Evolutionary conservation across 1,139 yeast species (phyloP), one percentile per base, ranked within the genome.

Genomic region (Entelexis sorbosivorans): DNA sequence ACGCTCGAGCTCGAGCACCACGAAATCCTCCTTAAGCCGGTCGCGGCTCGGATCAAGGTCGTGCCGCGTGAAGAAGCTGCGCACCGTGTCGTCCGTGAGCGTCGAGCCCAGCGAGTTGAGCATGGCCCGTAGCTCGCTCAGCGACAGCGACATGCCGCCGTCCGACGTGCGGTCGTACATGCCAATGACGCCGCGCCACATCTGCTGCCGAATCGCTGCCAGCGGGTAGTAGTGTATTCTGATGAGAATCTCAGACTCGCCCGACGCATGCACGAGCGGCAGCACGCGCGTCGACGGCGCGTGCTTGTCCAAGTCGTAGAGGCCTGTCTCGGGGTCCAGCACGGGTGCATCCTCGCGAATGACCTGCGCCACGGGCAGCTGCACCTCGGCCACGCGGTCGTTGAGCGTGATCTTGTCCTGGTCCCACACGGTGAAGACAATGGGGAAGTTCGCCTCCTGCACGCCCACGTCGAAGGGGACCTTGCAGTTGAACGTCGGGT

Each of bases 361-460:
- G 20, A 58, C 33, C 17, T 40, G 38, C 17, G 32, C 31, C 10
- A 58, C 47, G 16, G 57, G 55, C 6, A 56, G 34, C 11, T 77
- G 69, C 4, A 78, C 77, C 39, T 71, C 72, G 1, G 94, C 96
- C 6, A 91, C 87, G 50, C 79, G 76, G 61, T 89, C 96, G 64
- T 91, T 88, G 57, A 76, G 79, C 0, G 96, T 80, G 55, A 89
- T 75, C 39, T 79, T 76, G 64, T 91, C 98, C 58, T 82, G 85
- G 64, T 91, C 98, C 63, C 87, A 70, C 2, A 91, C 81, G 28
- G 81, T 74, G 60, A 91, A 81, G 52, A 77, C 77, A 46, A 91
- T 69, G 48, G 82, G 76, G 62, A 73, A 89, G 53, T 74, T 75
- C 32, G 69, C 68, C 63, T 88, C 96, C 58, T 76, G 77, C 3